These are phyloP conservation scores for Nepenthes gracilis DNA, from an alignment of 148 eudicot species.

Conservation along the genomic window DNA sequence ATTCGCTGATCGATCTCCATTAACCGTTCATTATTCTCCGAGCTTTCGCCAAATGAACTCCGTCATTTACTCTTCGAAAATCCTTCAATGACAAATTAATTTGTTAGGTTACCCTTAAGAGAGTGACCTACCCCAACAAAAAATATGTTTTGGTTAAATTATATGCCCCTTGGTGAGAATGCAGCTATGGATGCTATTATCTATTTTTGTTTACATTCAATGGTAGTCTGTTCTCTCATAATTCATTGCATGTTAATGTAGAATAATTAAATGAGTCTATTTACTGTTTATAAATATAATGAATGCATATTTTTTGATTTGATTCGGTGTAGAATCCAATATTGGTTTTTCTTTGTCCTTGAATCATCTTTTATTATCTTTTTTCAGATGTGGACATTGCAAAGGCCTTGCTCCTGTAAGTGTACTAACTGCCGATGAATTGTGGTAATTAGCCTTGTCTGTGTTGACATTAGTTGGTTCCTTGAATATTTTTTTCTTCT, in stretches of 20 bases:
- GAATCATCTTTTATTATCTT: too few relatives aligned
- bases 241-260: too few relatives aligned
- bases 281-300: too few relatives aligned
- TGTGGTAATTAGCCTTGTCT: conserved; percentile 1
- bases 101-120: too few relatives aligned
- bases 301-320: not conserved
- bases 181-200: not conserved
- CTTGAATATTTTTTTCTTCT: conserved; percentile 4
- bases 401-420: conserved; percentile 95
- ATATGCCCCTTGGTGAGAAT: conserved; percentile 86
- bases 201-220: not conserved
- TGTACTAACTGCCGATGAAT: not conserved
- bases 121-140: too few relatives aligned
- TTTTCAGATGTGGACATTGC: too few relatives aligned
- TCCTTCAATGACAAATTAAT: too few relatives aligned
- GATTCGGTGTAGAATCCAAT: conserved; percentile 89
- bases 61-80: too few relatives aligned
- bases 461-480: not conserved
- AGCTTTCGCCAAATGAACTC: too few relatives aligned
- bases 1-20: too few relatives aligned
- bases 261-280: not conserved
- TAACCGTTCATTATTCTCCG: too few relatives aligned
- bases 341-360: too few relatives aligned
- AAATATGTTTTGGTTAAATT: conserved; percentile 89
- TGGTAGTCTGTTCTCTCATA: not conserved